Conservation (phyloP, 768 basidiomycete genomes). For the Chalciporus pseudorubinellus region DNA sequence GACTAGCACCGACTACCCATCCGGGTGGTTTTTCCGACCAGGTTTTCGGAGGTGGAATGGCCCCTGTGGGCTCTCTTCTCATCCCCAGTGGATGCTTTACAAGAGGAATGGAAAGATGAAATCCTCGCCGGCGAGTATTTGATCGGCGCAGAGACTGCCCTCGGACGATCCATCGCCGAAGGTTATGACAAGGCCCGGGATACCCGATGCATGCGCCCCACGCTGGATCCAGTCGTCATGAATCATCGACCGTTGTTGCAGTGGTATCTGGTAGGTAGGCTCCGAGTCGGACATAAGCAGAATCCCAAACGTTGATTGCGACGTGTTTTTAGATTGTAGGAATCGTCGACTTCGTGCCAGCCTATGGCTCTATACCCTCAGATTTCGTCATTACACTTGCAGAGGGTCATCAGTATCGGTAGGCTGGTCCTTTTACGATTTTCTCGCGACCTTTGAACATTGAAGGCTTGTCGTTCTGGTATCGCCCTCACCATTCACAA, state of each 20-base stretch:
- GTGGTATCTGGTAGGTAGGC: conserved; percentile 67
- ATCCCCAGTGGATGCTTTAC: conserved; percentile 29
- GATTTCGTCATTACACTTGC: conserved; percentile 54
- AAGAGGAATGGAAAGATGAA: conserved; percentile 48
- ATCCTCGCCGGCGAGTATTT: conserved; percentile 50
- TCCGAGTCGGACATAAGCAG: neutral
- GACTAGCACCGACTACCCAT: conserved; percentile 34
- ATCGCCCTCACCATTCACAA: conserved; percentile 46
- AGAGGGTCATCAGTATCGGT: conserved; percentile 32
- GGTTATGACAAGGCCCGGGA: conserved; percentile 41
- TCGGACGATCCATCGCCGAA: conserved; percentile 40
- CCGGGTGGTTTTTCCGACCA: conserved; percentile 53
- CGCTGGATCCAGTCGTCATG: conserved; percentile 55
- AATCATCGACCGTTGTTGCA: conserved; percentile 56
- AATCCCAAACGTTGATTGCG: neutral
- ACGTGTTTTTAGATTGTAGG: conserved; percentile 45
- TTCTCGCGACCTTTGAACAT: conserved; percentile 42
- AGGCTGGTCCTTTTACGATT: conserved; percentile 44
- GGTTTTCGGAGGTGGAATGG: conserved; percentile 51
- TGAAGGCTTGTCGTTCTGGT: conserved; percentile 43
- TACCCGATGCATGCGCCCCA: conserved; percentile 47
- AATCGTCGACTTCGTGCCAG: conserved; percentile 46
- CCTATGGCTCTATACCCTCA: conserved; percentile 37
- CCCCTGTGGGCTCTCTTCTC: conserved; percentile 65
- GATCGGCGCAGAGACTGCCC: conserved; percentile 34